phyloP scores from a whole-genome alignment of 2,329 filamentous ascomycete genomes.

The Hypoxylon sp. region DNA sequence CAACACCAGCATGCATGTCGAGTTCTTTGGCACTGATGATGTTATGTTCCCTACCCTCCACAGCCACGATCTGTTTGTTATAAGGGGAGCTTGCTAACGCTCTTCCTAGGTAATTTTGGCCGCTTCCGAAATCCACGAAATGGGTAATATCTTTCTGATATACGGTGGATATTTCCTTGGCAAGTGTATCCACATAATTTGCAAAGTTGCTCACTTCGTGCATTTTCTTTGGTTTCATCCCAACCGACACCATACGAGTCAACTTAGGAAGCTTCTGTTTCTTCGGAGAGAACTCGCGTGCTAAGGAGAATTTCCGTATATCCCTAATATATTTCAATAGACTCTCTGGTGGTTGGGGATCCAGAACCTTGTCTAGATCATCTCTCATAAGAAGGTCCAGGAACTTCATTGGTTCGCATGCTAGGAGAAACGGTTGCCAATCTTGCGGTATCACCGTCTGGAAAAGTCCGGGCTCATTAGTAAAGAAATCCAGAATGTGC shows the following conservation, averaged over 20 bases:
- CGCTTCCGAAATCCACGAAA: constrained; percentile 95
- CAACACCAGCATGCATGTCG: constrained; percentile 85
- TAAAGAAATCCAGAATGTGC: constrained; percentile 97
- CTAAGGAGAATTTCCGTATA: constrained; percentile 78
- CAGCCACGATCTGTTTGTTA: constrained; percentile 88
- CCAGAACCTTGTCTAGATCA: constrained; percentile 68
- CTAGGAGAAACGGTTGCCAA: constrained; percentile 85
- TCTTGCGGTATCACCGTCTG: constrained; percentile 80
- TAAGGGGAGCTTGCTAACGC: constrained; percentile 89
- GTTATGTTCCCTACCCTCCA: constrained; percentile 89
- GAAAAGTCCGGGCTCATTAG: constrained; percentile 86
- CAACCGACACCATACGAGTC: constrained; percentile 81
- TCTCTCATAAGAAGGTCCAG: constrained; percentile 86
- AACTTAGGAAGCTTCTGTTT: constrained; percentile 68
- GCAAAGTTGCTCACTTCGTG: constrained; percentile 95
- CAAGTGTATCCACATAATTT: constrained; percentile 79
- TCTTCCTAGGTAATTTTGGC: constrained; percentile 94
- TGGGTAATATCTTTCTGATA: constrained; percentile 79
- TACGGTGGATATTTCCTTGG: constrained; percentile 70
- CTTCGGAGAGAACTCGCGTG: constrained; percentile 69
- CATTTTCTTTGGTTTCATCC: constrained; percentile 96
- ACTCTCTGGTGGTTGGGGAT: constrained; percentile 63
- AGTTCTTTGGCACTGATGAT: constrained; percentile 87
- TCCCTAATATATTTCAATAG: constrained; percentile 80
- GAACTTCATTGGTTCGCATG: constrained; percentile 79